These are phyloP conservation scores for Lactarius indigo DNA, from an alignment of 768 basidiomycete genomes.

Conservation along the genomic window DNA sequence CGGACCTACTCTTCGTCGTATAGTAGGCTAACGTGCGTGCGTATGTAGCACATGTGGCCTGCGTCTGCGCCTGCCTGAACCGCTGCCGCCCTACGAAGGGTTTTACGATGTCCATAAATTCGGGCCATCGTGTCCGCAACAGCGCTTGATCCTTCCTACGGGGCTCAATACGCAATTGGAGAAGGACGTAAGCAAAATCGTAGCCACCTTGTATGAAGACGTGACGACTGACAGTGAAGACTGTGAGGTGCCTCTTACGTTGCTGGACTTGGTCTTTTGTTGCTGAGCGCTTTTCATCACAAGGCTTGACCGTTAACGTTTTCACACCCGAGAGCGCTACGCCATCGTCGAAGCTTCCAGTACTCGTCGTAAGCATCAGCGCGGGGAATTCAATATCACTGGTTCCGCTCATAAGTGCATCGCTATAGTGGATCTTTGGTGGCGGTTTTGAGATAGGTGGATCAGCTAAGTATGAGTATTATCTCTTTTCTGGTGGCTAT, in stretches of 20 bases:
- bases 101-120: slow-evolving; percentile 22
- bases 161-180: neutral
- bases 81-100: slow-evolving; percentile 25
- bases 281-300: neutral
- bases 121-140: slow-evolving; percentile 31
- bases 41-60: slow-evolving; percentile 12
- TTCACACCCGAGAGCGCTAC: slow-evolving; percentile 8
- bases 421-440: slow-evolving; percentile 22
- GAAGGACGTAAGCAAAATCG: slow-evolving; percentile 7
- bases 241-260: slow-evolving; percentile 13
- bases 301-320: slow-evolving; percentile 26
- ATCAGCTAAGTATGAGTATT: slow-evolving; percentile 17
- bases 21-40: neutral
- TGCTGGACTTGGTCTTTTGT: neutral
- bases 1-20: neutral
- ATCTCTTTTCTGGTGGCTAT: neutral
- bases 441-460: slow-evolving; percentile 25
- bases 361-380: slow-evolving; percentile 18
- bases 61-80: slow-evolving; percentile 26
- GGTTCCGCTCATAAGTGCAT: neutral
- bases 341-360: slow-evolving; percentile 15
- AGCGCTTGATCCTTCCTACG: slow-evolving; percentile 18
- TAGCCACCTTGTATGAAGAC: slow-evolving; percentile 17
- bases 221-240: slow-evolving; percentile 21
- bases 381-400: too few relatives aligned